Percentiles rank a stretch among this genome's conserved stretches.
Conservation (phyloP, 768 basidiomycete species). For the Leucocoprinus sp. region DNA sequence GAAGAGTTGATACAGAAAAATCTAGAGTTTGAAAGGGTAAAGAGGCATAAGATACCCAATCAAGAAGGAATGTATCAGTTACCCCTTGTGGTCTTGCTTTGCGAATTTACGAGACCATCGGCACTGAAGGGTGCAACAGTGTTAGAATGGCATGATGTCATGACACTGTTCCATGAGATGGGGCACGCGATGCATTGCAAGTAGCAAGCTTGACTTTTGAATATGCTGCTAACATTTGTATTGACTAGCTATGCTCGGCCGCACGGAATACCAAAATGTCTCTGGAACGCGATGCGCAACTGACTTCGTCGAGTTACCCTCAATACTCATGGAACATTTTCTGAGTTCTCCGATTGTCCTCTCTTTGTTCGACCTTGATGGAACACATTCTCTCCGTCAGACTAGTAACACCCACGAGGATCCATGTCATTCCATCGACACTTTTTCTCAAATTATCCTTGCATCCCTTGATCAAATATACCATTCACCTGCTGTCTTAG, state of each 20-base stretch:
- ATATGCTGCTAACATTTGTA: not conserved
- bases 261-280: slow-evolving; percentile 96
- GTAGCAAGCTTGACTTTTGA: slow-evolving; percentile 22
- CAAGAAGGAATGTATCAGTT: slow-evolving; percentile 73
- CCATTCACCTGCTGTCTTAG: slow-evolving; percentile 60
- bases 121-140: slow-evolving; percentile 56
- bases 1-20: slow-evolving; percentile 40
- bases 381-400: slow-evolving; percentile 35
- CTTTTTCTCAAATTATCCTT: slow-evolving; percentile 84
- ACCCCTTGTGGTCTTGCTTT: slow-evolving; percentile 85
- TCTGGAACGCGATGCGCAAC: slow-evolving; percentile 97
- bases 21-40: slow-evolving; percentile 53
- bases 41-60: slow-evolving; percentile 50
- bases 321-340: slow-evolving; percentile 98
- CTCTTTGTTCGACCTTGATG: slow-evolving; percentile 61
- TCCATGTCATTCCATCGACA: slow-evolving; percentile 79
- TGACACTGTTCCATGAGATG: slow-evolving; percentile 98
- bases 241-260: slow-evolving; percentile 85
- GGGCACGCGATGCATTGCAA: slow-evolving; percentile 99
- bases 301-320: slow-evolving; percentile 96
- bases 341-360: slow-evolving; percentile 78
- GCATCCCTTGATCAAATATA: slow-evolving; percentile 85
- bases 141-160: slow-evolving; percentile 87
- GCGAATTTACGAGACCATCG: slow-evolving; percentile 71
- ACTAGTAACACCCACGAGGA: slow-evolving; percentile 64